Conservation (phyloP, 768 basidiomycete genomes). For the Rhodotorula sphaerocarpa region DNA sequence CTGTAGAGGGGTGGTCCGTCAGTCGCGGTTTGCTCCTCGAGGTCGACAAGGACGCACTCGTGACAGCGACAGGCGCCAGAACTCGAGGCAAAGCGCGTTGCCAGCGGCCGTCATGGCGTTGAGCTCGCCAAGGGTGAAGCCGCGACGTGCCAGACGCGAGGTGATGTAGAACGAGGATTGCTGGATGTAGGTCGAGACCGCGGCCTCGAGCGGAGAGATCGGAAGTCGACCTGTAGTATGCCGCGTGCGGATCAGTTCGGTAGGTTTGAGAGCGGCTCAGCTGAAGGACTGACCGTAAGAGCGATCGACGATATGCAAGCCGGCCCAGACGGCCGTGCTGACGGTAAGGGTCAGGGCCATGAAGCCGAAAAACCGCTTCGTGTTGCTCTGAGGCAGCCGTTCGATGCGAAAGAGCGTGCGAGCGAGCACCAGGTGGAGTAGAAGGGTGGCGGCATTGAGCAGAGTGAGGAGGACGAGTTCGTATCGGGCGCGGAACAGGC, state of each 20-base stretch:
- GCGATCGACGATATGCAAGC: slow-evolving; percentile 11
- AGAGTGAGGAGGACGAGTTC: slow-evolving; percentile 37
- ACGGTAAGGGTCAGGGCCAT: slow-evolving; percentile 29
- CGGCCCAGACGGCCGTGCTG: slow-evolving; percentile 15
- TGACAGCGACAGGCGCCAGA: slow-evolving; percentile 72
- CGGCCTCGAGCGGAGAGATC: slow-evolving; percentile 36
- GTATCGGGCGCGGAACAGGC: slow-evolving; percentile 31
- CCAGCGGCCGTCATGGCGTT: slow-evolving; percentile 81
- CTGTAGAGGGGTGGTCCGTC: slow-evolving; percentile 8
- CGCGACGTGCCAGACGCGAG: slow-evolving; percentile 80
- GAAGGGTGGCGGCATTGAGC: slow-evolving; percentile 33
- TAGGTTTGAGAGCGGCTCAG: not conserved
- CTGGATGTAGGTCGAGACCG: slow-evolving; percentile 57
- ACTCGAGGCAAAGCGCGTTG: slow-evolving; percentile 74
- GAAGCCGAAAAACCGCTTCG: slow-evolving; percentile 39
- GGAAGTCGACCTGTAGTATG: slow-evolving; percentile 8
- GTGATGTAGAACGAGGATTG: slow-evolving; percentile 86
- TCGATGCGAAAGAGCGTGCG: slow-evolving; percentile 36
- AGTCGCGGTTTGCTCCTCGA: not conserved
- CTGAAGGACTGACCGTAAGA: no score
- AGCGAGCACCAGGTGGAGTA: slow-evolving; percentile 35
- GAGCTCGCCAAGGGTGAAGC: slow-evolving; percentile 90
- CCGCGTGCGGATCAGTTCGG: not conserved
- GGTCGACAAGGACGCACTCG: slow-evolving; percentile 51
- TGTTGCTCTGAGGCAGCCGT: slow-evolving; percentile 35